phyloP scores from a whole-genome alignment of 495 filamentous ascomycete species.

The Aspergillus bertholletiae region DNA sequence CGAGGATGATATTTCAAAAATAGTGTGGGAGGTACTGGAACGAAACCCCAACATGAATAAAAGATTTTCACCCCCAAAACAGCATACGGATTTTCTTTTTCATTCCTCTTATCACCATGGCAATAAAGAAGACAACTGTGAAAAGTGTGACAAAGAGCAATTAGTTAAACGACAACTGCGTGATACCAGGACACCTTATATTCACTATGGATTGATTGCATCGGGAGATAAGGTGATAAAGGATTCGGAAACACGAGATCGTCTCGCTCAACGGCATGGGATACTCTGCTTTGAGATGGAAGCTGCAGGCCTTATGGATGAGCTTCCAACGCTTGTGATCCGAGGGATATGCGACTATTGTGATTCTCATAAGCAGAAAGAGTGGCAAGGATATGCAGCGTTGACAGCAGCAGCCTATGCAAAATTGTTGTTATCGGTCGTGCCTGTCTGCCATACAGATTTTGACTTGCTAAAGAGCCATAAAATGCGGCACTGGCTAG shows the following conservation, averaged over 20 bases:
- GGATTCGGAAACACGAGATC: slow-evolving; percentile 21
- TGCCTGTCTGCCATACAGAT: not conserved
- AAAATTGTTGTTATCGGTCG: not conserved
- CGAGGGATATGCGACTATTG: too few species aligned
- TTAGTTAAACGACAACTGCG: slow-evolving; percentile 5
- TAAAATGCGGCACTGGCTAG: not conserved
- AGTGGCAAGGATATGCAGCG: slow-evolving; percentile 3
- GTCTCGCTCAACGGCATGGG: slow-evolving; percentile 12
- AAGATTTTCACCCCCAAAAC: too few species aligned
- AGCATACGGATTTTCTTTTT: too few species aligned
- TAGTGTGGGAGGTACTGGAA: too few species aligned
- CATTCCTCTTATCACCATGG: too few species aligned
- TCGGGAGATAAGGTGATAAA: slow-evolving; percentile 28
- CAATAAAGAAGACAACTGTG: slow-evolving; percentile 6
- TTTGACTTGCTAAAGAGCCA: not conserved
- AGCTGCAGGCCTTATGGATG: too few species aligned
- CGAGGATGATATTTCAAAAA: too few species aligned
- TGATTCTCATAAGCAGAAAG: slow-evolving; percentile 4
- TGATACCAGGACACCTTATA: slow-evolving; percentile 5
- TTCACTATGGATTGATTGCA: slow-evolving; percentile 21
- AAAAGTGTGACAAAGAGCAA: slow-evolving; percentile 15
- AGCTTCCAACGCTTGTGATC: too few species aligned
- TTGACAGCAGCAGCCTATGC: slow-evolving; percentile 1
- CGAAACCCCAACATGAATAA: too few species aligned
- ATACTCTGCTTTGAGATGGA: slow-evolving; percentile 42